Conservation (phyloP, 805 yeast genomes). For the Barnettozyma sucrosica region DNA sequence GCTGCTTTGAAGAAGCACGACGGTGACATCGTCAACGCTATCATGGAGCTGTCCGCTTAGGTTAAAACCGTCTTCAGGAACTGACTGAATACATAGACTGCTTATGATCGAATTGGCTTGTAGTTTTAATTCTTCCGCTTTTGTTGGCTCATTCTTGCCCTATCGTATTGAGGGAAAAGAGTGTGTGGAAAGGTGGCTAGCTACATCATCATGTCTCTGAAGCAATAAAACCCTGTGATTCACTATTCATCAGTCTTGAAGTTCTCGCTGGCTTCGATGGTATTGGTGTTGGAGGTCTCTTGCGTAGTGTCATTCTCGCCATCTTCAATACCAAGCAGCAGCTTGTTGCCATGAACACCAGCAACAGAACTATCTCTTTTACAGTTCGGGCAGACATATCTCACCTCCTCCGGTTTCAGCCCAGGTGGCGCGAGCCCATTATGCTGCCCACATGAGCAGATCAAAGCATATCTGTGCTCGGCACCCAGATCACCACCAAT, state of each 20-base stretch:
- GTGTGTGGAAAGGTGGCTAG: no score
- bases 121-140: not conserved
- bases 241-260: not conserved
- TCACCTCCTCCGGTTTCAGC: slow-evolving; percentile 41
- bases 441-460: slow-evolving; percentile 66
- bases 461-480: slow-evolving; percentile 60
- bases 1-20: slow-evolving; percentile 84
- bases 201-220: not conserved
- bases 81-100: not conserved
- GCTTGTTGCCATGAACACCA: slow-evolving; percentile 30
- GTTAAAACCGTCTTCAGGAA: not conserved
- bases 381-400: slow-evolving; percentile 63
- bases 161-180: no score
- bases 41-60: slow-evolving; percentile 62
- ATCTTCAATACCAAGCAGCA: not conserved
- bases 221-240: not conserved
- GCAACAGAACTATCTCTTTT: not conserved
- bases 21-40: slow-evolving; percentile 94
- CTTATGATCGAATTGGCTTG: not conserved
- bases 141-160: not conserved
- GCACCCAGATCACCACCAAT: slow-evolving; percentile 58
- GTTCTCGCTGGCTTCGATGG: not conserved
- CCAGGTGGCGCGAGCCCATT: slow-evolving; percentile 83
- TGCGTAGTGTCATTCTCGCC: not conserved
- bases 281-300: not conserved